These are phyloP conservation scores for Leccinum longicurvipes DNA, from an alignment of 768 basidiomycete species.

Conservation along the genomic window DNA sequence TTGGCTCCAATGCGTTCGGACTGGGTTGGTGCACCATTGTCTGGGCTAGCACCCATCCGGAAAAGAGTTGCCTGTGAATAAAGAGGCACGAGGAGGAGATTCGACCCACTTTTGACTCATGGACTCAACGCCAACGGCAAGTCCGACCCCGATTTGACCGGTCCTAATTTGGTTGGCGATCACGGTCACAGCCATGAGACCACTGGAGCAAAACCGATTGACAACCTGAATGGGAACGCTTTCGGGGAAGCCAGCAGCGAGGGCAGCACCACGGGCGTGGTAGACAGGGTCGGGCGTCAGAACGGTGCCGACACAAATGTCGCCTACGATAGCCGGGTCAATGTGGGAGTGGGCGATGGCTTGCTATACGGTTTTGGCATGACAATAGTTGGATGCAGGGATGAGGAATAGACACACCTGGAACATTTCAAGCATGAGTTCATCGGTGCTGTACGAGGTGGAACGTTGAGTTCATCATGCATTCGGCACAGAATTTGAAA, in stretches of 20 bases:
- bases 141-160: constrained; percentile 78
- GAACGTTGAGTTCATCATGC: constrained; percentile 9
- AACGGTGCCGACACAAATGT: constrained; percentile 80
- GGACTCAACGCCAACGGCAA: constrained; percentile 82
- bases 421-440: constrained; percentile 79
- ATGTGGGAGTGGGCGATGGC: constrained; percentile 55
- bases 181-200: constrained; percentile 78
- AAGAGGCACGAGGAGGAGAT: too few species aligned
- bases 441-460: constrained; percentile 55
- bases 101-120: constrained; percentile 70
- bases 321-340: constrained; percentile 63
- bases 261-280: constrained; percentile 67
- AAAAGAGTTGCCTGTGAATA: background rate
- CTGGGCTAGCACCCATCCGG: constrained; percentile 43
- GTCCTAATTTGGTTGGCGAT: constrained; percentile 73
- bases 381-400: background rate
- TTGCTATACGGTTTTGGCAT: constrained; percentile 40
- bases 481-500: background rate
- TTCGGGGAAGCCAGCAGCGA: constrained; percentile 82
- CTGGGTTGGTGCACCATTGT: constrained; percentile 55
- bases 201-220: constrained; percentile 82
- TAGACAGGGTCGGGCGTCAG: constrained; percentile 63
- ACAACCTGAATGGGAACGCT: constrained; percentile 68
- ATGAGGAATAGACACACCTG: constrained; percentile 40
- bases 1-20: constrained; percentile 61